phyloP scores from a whole-genome alignment of 2,329 filamentous ascomycete genomes.

The Bertia moriformis region DNA sequence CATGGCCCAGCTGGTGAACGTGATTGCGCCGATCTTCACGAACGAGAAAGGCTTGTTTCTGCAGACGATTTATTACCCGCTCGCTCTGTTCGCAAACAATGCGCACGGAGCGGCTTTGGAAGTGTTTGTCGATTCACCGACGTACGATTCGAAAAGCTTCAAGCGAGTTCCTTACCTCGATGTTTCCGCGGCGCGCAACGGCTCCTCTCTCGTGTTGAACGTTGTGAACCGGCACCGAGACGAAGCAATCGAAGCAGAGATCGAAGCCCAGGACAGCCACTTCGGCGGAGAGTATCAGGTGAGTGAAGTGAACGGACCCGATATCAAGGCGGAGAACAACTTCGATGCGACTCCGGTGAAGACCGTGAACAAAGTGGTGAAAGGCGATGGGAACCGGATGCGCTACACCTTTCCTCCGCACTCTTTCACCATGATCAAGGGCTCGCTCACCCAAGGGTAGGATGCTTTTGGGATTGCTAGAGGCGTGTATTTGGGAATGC shows the following conservation, averaged over 20 bases:
- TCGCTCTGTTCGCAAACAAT: slow-evolving; percentile 46
- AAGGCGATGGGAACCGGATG: neutral
- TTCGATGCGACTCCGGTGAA: neutral
- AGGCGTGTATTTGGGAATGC: no score
- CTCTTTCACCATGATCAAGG: no score
- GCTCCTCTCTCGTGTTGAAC: no score
- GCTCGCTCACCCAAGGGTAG: no score
- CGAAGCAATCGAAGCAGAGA: neutral
- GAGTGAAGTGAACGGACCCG: neutral
- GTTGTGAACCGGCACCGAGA: neutral
- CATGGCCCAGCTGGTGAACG: slow-evolving; percentile 65
- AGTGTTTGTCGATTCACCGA: no score
- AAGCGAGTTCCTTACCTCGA: neutral
- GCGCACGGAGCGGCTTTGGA: neutral
- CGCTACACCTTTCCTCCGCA: neutral
- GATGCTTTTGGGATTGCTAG: no score
- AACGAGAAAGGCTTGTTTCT: slow-evolving; percentile 45
- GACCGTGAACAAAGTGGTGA: neutral
- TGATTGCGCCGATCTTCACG: slow-evolving; percentile 66
- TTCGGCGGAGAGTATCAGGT: neutral
- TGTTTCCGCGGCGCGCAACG: neutral
- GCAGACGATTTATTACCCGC: slow-evolving; percentile 65
- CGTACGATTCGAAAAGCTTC: neutral
- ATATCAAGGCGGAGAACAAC: neutral
- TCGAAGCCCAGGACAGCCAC: neutral